Conservation (phyloP, 31 red algal genomes). For the Endocladia muricata region DNA sequence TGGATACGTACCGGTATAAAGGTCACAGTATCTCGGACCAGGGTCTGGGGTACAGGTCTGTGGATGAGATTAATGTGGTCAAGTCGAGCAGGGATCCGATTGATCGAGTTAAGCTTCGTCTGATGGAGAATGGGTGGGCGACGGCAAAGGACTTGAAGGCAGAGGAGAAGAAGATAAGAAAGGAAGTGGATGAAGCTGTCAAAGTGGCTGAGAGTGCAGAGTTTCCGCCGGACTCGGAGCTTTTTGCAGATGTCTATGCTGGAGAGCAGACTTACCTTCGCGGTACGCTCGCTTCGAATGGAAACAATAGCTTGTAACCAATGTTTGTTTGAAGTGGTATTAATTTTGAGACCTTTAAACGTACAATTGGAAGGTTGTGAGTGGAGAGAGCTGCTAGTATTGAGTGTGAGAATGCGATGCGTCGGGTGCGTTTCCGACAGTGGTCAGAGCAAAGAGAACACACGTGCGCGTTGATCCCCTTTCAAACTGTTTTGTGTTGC, state of each 20-base stretch:
- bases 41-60: conserved; percentile 82
- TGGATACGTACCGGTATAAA: conserved; percentile 92
- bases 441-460: too few species aligned
- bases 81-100: conserved; percentile 87
- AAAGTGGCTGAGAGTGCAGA: conserved; percentile 72
- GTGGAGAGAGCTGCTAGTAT: too few species aligned
- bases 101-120: conserved; percentile 74
- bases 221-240: conserved; percentile 49
- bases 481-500: too few species aligned
- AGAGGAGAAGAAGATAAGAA: conserved; percentile 70
- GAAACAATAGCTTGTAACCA: too few species aligned
- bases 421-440: too few species aligned
- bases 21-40: conserved; percentile 97
- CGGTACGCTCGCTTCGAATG: conserved; percentile 52
- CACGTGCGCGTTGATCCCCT: too few species aligned
- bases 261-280: conserved; percentile 47
- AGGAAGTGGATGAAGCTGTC: conserved; percentile 90
- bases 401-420: too few species aligned
- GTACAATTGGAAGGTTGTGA: too few species aligned
- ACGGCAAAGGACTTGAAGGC: conserved; percentile 80
- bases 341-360: too few species aligned
- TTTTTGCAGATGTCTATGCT: conserved; percentile 81
- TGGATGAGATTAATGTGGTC: conserved; percentile 82
- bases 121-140: conserved; percentile 80
- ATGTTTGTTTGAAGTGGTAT: too few species aligned